phyloP scores from a whole-genome alignment of 2,329 filamentous ascomycete genomes.

The Colletotrichum falcatum region DNA sequence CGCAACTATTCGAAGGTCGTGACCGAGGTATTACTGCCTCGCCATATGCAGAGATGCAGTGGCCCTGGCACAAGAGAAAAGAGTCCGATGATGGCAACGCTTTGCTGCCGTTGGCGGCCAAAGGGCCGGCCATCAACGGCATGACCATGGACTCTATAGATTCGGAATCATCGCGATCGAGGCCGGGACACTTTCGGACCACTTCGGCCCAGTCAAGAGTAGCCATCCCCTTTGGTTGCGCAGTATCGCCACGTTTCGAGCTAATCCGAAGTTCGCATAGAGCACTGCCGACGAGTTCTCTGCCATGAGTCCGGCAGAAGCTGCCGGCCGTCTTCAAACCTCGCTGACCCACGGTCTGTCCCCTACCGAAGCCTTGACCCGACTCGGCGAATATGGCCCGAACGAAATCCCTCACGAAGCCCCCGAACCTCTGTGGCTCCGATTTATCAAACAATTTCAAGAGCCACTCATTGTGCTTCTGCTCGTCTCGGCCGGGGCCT shows the following conservation, averaged over 20 bases:
- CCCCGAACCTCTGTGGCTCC: constrained; percentile 93
- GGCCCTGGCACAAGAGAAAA: constrained; percentile 52
- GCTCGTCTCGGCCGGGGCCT: constrained; percentile 87
- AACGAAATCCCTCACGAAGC: constrained; percentile 97
- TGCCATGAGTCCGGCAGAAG: constrained; percentile 80
- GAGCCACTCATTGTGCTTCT: constrained; percentile 95
- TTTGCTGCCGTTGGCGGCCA: constrained; percentile 51
- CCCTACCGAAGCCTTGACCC: constrained; percentile 81
- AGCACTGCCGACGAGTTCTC: constrained; percentile 71
- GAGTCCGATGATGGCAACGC: constrained; percentile 48
- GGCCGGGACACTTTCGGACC: constrained; percentile 57
- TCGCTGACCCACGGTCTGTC: constrained; percentile 87
- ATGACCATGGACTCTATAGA: constrained; percentile 46
- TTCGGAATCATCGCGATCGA: constrained; percentile 50
- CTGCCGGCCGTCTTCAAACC: constrained; percentile 81
- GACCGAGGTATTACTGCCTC: constrained; percentile 33
- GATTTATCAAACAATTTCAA: constrained; percentile 96
- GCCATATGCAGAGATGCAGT: constrained; percentile 49
- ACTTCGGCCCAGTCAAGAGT: constrained; percentile 69
- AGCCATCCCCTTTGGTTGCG: constrained; percentile 44
- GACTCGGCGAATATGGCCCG: constrained; percentile 83
- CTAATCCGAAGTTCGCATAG: constrained; percentile 48
- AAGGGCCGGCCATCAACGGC: constrained; percentile 49
- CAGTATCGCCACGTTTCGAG: neutral
- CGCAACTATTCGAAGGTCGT: constrained; percentile 35